Percentiles rank a stretch among this genome's conserved stretches.
These are phyloP conservation scores for Pseudisothecium myosuroides DNA, from an alignment of 225 moss, liverwort and hornwort species.

Conservation along the genomic window DNA sequence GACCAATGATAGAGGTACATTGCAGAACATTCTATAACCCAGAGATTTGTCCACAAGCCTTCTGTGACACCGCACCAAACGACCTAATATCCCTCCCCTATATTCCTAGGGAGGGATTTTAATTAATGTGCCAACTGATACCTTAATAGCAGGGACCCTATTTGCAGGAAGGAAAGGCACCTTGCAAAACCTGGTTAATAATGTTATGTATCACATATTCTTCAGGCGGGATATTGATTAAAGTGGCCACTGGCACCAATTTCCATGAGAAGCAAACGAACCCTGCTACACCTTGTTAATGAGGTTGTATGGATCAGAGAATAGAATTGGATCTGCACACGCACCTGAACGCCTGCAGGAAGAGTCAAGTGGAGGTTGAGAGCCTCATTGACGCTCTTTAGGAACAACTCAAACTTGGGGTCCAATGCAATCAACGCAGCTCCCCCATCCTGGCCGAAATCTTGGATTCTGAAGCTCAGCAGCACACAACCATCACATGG, in stretches of 20 bases:
- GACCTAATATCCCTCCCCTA: background rate
- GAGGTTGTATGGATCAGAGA: background rate
- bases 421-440: slow-evolving; percentile 58
- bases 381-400: slow-evolving; percentile 36
- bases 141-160: background rate
- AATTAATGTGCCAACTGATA: background rate
- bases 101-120: background rate
- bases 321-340: background rate
- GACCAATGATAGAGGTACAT: background rate
- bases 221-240: background rate
- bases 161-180: background rate
- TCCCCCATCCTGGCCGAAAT: slow-evolving; percentile 89
- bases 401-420: slow-evolving; percentile 59
- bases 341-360: slow-evolving; percentile 35
- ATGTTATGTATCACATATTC: background rate
- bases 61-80: background rate
- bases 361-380: slow-evolving; percentile 55
- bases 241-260: background rate
- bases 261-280: background rate
- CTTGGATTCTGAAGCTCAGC: slow-evolving; percentile 51
- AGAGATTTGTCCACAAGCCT: background rate
- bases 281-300: background rate
- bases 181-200: background rate
- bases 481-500: background rate
- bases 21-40: background rate